Percentiles rank a stretch among this genome's conserved stretches.
Evolutionary conservation across 768 basidiomycete species (phyloP).

Genomic region (Collybia mongolica): DNA sequence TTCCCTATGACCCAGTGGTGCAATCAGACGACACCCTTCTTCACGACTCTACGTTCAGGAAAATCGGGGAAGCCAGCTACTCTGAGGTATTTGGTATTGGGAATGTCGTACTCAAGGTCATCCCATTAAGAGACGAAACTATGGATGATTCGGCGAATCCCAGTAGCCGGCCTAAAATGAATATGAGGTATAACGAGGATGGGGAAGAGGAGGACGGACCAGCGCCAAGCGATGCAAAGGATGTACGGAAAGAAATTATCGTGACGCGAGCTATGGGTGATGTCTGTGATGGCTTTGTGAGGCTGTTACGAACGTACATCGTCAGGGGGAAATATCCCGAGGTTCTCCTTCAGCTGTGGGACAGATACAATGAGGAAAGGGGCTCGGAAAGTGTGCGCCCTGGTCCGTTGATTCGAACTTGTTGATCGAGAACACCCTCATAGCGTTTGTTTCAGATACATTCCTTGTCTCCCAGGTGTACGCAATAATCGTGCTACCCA

Average conservation of each 20-base stretch:
- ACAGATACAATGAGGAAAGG: slow-evolving; percentile 71
- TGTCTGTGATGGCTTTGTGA: slow-evolving; percentile 75
- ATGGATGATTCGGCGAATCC: slow-evolving; percentile 2
- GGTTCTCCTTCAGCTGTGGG: slow-evolving; percentile 80
- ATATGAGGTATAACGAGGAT: slow-evolving; percentile 7
- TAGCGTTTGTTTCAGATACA: slow-evolving; percentile 46
- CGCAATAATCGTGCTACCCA: slow-evolving; percentile 85
- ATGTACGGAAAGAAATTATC: slow-evolving; percentile 79
- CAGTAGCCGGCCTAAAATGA: slow-evolving; percentile 6
- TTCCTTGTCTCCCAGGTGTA: slow-evolving; percentile 80
- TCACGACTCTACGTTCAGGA: slow-evolving; percentile 50
- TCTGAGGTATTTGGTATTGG: slow-evolving; percentile 95
- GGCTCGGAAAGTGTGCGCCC: slow-evolving; percentile 86
- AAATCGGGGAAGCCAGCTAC: slow-evolving; percentile 96
- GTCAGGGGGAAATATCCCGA: slow-evolving; percentile 86
- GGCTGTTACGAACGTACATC: slow-evolving; percentile 79
- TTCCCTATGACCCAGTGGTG: slow-evolving; percentile 72
- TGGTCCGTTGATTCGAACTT: slow-evolving; percentile 36
- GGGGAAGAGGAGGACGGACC: slow-evolving; percentile 53
- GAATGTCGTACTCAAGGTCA: slow-evolving; percentile 86
- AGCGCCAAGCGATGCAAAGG: slow-evolving; percentile 67
- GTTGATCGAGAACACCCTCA: neutral
- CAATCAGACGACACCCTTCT: slow-evolving; percentile 18
- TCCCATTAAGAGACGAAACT: slow-evolving; percentile 67
- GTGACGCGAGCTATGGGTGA: slow-evolving; percentile 78